Percentiles rank a stretch among this genome's conserved stretches.
Evolutionary conservation across 1,284 basidiomycete genomes (phyloP).

Genomic region (Neolentinus lepideus): DNA sequence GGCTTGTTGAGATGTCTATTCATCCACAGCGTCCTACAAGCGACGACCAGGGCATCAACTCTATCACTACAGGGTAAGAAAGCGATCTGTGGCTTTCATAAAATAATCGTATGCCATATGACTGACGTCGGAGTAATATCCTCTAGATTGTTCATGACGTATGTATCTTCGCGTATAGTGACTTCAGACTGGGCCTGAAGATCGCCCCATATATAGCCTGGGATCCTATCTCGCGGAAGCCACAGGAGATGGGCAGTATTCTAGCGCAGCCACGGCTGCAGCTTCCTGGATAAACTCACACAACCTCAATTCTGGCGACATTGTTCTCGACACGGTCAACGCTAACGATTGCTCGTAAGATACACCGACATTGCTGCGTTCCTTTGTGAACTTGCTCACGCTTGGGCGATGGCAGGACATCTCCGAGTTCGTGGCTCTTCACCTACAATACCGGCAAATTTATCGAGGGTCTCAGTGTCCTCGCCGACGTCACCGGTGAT

Average conservation of each 20-base stretch:
- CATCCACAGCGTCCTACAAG: slow-evolving; percentile 27
- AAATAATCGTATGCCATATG: not conserved
- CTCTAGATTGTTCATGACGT: slow-evolving; percentile 26
- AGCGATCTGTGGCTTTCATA: not conserved
- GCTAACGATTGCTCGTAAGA: slow-evolving; percentile 33
- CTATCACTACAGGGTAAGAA: slow-evolving; percentile 43
- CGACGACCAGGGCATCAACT: slow-evolving; percentile 34
- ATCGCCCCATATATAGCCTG: not conserved
- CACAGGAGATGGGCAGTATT: slow-evolving; percentile 36
- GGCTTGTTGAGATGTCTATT: not conserved
- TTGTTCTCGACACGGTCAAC: slow-evolving; percentile 40
- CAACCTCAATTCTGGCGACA: slow-evolving; percentile 31
- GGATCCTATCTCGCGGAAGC: slow-evolving; percentile 40
- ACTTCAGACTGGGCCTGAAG: not conserved
- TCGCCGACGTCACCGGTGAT: slow-evolving; percentile 34
- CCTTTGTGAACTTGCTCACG: not conserved
- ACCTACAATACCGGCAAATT: slow-evolving; percentile 48
- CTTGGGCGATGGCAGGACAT: not conserved
- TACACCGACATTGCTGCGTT: slow-evolving; percentile 26
- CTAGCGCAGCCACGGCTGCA: slow-evolving; percentile 33
- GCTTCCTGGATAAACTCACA: slow-evolving; percentile 39
- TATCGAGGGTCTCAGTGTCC: slow-evolving; percentile 39
- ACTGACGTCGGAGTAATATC: not conserved
- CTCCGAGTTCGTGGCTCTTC: slow-evolving; percentile 22
- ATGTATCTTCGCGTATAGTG: slow-evolving; percentile 6